These are phyloP conservation scores for Mollisia scopiformis DNA, from an alignment of 2,329 filamentous ascomycete genomes.

Conservation along the genomic window DNA sequence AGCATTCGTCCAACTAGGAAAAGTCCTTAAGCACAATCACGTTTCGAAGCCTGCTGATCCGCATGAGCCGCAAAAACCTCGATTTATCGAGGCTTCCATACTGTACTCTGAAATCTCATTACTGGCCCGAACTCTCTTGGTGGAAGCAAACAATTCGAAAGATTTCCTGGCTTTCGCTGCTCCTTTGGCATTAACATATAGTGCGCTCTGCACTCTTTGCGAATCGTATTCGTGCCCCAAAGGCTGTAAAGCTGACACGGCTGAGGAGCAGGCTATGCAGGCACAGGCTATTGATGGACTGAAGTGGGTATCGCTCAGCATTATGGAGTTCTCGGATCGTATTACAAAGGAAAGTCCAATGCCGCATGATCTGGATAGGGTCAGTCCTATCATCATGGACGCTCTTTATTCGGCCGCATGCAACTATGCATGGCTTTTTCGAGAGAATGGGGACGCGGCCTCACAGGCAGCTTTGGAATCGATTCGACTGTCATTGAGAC, in stretches of 20 bases:
- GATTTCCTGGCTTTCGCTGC: conserved; percentile 32
- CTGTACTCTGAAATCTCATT: conserved; percentile 31
- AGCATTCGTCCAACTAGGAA: conserved; percentile 39
- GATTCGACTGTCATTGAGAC: conserved; percentile 35
- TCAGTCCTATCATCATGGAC: conserved; percentile 43
- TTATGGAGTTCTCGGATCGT: conserved; percentile 36
- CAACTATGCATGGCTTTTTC: conserved; percentile 42
- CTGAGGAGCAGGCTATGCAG: conserved; percentile 38
- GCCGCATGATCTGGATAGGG: conserved; percentile 31
- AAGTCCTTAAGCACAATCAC: conserved; percentile 38
- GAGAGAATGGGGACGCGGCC: conserved; percentile 40
- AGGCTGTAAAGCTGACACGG: conserved; percentile 16
- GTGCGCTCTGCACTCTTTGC: conserved; percentile 38
- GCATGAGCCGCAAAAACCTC: conserved; percentile 24
- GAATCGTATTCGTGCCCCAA: conserved; percentile 41
- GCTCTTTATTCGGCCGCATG: conserved; percentile 41
- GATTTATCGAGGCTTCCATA: conserved; percentile 28
- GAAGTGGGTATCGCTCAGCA: conserved; percentile 32
- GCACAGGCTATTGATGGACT: conserved; percentile 39
- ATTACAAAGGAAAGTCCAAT: conserved; percentile 25
- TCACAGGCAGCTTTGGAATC: conserved; percentile 35
- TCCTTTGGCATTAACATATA: conserved; percentile 34
- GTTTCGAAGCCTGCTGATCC: conserved; percentile 9
- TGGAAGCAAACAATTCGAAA: conserved; percentile 26
- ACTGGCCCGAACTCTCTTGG: conserved; percentile 29